Base-by-base conservation (phyloP, 2,329 filamentous ascomycete genomes). In the Pyricularia sp. region DNA sequence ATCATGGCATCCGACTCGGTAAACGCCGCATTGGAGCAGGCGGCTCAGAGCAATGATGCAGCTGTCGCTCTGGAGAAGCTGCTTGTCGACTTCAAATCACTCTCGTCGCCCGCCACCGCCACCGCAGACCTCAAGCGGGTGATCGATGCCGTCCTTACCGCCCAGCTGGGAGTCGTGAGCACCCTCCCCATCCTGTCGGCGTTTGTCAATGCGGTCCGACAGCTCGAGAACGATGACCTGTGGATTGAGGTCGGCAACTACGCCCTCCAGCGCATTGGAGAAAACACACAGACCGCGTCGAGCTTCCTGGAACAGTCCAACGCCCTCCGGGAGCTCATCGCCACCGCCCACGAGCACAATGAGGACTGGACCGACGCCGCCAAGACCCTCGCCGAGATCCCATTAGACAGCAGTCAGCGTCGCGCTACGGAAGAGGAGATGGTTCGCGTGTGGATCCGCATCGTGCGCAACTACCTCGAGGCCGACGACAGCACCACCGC, bases 381-480 rank as follows among this genome's bases (percentile, higher is more conserved):
- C 31, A 89, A 89, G 76, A 84, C 87, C 11, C 86, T 99, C 7
- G 88, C 92, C 75, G 90, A 90, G 55, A 97, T 98, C 73, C 91
- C 93, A 42, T 88, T 98, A 65, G 94, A 99, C 77, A 91, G 88
- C 69, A 94, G 93, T 2, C 93, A 97, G 81, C 90, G 94, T 66
- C 89, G 91, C 69, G 89, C 97, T 50, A 88, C 89, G 31, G 90
- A 93, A 76, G 88, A 92, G 74, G 91, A 94, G 73, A 94, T 93
- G 79, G 92, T 93, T 10, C 84, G 85, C 68, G 87, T 95, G 68
- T 98, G 94, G 92, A 91, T 98, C 73, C 92, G 94, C 70, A 97
- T 99, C 76, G 93, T 96, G 76, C 88, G 95, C 71, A 91, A 96
- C 82, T 96, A 95, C 77, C 87, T 99, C 71, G 94, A 99, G 81